Conservation (phyloP, 176 grass and related monocot species). For the Lolium multiflorum region DNA sequence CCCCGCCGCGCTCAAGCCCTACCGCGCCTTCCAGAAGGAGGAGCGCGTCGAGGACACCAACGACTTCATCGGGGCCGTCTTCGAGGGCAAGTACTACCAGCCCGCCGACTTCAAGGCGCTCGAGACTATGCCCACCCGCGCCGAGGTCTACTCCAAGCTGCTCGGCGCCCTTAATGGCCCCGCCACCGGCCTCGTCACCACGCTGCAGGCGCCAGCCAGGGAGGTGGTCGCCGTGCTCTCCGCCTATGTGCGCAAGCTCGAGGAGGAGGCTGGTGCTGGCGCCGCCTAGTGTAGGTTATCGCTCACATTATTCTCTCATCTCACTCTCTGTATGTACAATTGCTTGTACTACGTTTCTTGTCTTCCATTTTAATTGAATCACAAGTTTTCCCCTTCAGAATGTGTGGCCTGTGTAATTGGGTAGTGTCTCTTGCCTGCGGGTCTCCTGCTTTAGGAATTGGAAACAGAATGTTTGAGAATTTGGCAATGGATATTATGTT, state of each 20-base stretch:
- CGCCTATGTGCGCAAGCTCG: conserved; percentile 75
- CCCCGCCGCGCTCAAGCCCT: conserved; percentile 78
- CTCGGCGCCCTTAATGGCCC: conserved; percentile 79
- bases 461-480: not conserved
- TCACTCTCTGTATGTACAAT: conserved; percentile 46
- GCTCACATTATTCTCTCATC: conserved; percentile 23
- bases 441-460: conserved; percentile 24
- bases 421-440: not conserved
- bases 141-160: conserved; percentile 81
- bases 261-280: conserved; percentile 51
- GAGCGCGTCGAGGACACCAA: conserved; percentile 85
- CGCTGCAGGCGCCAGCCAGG: conserved; percentile 70
- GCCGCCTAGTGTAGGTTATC: conserved; percentile 43
- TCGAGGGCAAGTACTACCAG: conserved; percentile 86
- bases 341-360: conserved; percentile 44
- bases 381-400: conserved; percentile 43
- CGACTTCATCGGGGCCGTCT: conserved; percentile 90
- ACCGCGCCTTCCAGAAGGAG: conserved; percentile 78
- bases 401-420: not conserved
- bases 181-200: conserved; percentile 66
- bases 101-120: conserved; percentile 87
- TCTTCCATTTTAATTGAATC: conserved; percentile 48
- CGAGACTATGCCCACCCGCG: conserved; percentile 92
- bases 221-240: conserved; percentile 66
- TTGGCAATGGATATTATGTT: not conserved